Percentiles rank a stretch among this genome's conserved stretches.
phyloP scores from a whole-genome alignment of 306 rosid genomes.

The Clitoria ternatea region DNA sequence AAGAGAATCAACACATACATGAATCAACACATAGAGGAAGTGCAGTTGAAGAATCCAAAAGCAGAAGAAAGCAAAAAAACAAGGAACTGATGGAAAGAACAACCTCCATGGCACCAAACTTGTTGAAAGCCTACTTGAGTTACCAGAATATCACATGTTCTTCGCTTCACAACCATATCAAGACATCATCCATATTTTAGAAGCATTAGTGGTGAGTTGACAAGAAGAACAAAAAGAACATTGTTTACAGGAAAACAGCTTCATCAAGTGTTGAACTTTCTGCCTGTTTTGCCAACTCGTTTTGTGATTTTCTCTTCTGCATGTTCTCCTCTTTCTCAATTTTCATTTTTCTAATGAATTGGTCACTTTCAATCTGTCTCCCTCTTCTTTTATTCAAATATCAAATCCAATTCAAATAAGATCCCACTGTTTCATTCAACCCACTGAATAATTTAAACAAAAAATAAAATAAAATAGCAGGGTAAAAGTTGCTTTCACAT shows the following conservation, averaged over 20 bases:
- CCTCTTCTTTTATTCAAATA: background rate
- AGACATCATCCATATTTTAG: background rate
- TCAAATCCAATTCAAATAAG: slow-evolving; percentile 11
- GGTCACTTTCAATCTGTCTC: slow-evolving; percentile 8
- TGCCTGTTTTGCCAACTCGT: slow-evolving; percentile 4
- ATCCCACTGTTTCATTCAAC: slow-evolving; percentile 13
- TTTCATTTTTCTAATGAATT: slow-evolving; percentile 2
- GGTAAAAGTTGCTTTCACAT: background rate
- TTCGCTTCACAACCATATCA: slow-evolving; percentile 7
- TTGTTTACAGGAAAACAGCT: background rate
- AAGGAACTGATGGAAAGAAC: slow-evolving; percentile 34
- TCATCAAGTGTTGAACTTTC: slow-evolving; percentile 10
- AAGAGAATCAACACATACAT: slow-evolving; percentile 39
- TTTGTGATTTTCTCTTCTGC: background rate
- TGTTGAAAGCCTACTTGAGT: background rate
- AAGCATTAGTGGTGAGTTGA: background rate
- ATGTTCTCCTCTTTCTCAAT: background rate
- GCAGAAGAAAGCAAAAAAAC: slow-evolving; percentile 46
- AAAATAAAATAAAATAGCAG: background rate
- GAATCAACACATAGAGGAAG: slow-evolving; percentile 80
- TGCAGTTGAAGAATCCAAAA: slow-evolving; percentile 51
- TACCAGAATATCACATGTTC: slow-evolving; percentile 21
- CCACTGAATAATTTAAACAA: background rate
- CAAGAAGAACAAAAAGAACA: background rate
- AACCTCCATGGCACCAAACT: slow-evolving; percentile 47